phyloP scores from a whole-genome alignment of 169 alveolate genomes.

The Eimeria sp. region DNA sequence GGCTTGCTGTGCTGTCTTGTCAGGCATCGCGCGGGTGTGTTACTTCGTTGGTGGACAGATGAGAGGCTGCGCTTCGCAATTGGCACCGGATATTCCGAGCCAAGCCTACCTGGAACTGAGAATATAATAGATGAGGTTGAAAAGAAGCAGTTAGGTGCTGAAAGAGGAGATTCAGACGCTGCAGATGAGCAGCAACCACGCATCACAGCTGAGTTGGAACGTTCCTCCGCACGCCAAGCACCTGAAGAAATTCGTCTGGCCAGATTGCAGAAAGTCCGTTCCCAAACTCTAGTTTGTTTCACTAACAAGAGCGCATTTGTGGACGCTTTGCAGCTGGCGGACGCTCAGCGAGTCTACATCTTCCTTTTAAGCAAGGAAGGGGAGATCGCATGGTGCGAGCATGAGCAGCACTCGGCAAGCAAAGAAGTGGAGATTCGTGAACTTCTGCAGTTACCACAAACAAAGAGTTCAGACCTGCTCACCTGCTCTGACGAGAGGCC shows the following conservation, averaged over 20 bases:
- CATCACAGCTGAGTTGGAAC: background rate
- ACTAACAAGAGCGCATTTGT: slow-evolving; percentile 65
- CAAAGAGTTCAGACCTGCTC: background rate
- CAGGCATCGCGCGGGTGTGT: slow-evolving; percentile 59
- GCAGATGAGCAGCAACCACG: background rate
- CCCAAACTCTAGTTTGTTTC: slow-evolving; percentile 36
- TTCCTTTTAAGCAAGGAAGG: slow-evolving; percentile 53
- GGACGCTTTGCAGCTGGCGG: slow-evolving; percentile 75
- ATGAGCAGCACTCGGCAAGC: slow-evolving; percentile 57
- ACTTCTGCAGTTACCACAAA: slow-evolving; percentile 43
- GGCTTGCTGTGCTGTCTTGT: background rate
- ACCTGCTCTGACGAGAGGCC: background rate
- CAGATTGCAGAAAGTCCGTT: slow-evolving; percentile 1
- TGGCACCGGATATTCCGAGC: slow-evolving; percentile 31
- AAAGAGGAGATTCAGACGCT: background rate
- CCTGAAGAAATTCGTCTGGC: slow-evolving; percentile 35
- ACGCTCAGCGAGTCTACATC: slow-evolving; percentile 76
- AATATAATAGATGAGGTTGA: background rate
- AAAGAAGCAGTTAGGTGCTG: background rate
- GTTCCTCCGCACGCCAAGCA: background rate
- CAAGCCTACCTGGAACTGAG: background rate
- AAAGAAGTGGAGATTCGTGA: slow-evolving; percentile 60
- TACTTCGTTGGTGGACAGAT: slow-evolving; percentile 71
- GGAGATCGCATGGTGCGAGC: slow-evolving; percentile 78
- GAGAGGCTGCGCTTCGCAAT: slow-evolving; percentile 63